Evolutionary conservation across 352 stramenopile species (phyloP), one percentile per base, ranked within the genome.

Genomic region (Pythium utonaiense): DNA sequence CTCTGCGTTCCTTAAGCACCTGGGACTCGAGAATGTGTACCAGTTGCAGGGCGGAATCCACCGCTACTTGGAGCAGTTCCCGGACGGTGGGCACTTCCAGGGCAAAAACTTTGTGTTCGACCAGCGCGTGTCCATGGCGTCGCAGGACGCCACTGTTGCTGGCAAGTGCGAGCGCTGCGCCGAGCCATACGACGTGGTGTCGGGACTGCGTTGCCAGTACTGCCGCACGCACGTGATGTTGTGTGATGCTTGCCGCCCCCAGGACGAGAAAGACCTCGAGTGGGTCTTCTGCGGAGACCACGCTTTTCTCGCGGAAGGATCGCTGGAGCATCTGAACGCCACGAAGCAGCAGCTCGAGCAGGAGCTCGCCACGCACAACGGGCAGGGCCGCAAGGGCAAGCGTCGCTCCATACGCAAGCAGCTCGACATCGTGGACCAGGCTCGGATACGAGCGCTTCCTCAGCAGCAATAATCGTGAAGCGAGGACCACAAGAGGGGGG

Each of bases 41-140:
- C 86, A 95, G 62, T 66, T 95, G 7, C 53, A 88, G 50, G 86
- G 86, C 52, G 86, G 86, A 30, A 94, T 95, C 53, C 83, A 93
- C 49, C 85, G 84, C 28, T 95, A 92, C 71, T 71, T 95, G 24
- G 82, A 94, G 65, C 61, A 64, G n/a, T 92, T 83, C 53, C 79
- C 81, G 1, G 79, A 87, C 57, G 83, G 86, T 21, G 83, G 77
- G 0, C 62, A 81, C 27, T 95, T 92, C 67, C 69, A 83, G 12
- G 83, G 84, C 69, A 91, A 95, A 62, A 92, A 91, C 67, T 95
- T 92, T 60, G 84, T 94, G 41, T 95, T 93, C 44, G 86, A 95
- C 55, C 69, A 93, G 64, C 82, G 86, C 9, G 83, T 93, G 24
- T 73, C 81, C 2, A 77, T 95, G 60, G 71, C 73, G 22, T 86